Base-by-base conservation (phyloP, 2,329 filamentous ascomycete genomes). In the Clonostachys byssicola region DNA sequence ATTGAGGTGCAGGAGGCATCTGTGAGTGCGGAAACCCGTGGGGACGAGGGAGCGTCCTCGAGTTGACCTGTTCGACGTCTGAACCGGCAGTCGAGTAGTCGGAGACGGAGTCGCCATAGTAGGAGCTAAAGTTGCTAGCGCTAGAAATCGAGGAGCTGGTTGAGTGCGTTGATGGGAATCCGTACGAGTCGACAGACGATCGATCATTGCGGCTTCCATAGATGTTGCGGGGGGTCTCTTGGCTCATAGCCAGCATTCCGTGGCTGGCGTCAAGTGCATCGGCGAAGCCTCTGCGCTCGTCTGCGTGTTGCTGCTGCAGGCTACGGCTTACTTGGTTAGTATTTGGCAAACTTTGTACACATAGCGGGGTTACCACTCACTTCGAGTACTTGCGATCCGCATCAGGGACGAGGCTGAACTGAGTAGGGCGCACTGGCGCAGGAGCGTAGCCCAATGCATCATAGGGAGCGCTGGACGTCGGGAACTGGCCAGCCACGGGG, bases 161-260 rank as follows among this genome's bases (percentile, higher is more conserved):
- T 4, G 89, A 94, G 62, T 94, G 88, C 16, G 86, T 80, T 13
- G 89, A 82, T 7, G 92, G 92, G 66, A 96, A 97, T 13, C 90
- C 90, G 62, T 96, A 96, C 2, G 91, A 91, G 60, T 96, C 92
- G 47, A 83, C 78, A 2, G 91, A 91, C 47, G 82, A 85, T 53
- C 90, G 79, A 49, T 80, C 78, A 48, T 84, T 71, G 51, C 77
- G 72, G 54, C 81, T 78, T 51, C 87, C 89, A 61, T 96, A 96
- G 58, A 96, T 89, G 63, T 92, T 94, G 52, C 92, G 78, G 12
- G 92, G 90, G 2, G 91, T 96, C 58, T 96, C 91, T 70, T 96
- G 91, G 78, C 89, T 95, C 80, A 97, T 88, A 36, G 91, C 90
- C 23, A 96, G 80, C 89, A 97, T 96, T 56, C 91, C 90, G 51